Evolutionary conservation across 208 protist genomes (phyloP).

Genomic region (Trypanosoma lewisi): DNA sequence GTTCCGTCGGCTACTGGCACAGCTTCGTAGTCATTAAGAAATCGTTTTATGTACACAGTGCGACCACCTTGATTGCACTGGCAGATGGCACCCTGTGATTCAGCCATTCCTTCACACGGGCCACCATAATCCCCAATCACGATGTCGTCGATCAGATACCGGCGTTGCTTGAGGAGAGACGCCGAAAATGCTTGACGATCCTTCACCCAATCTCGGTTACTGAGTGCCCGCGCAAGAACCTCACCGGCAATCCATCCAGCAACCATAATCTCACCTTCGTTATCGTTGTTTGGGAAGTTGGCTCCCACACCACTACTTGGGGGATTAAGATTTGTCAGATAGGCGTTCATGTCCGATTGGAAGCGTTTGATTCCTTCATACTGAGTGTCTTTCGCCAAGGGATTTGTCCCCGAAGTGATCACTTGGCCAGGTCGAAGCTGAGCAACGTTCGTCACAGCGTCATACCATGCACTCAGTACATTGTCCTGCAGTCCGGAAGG

Average conservation of each 20-base stretch:
- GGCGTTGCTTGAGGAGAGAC: conserved; percentile 26
- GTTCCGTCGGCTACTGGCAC: not conserved
- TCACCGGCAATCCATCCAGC: conserved; percentile 25
- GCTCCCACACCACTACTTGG: not conserved
- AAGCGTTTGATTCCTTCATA: conserved; percentile 25
- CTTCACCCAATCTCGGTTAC: conserved; percentile 4
- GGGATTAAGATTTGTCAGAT: no score
- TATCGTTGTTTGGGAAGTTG: conserved; percentile 17
- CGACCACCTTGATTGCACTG: conserved; percentile 21
- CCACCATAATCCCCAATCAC: conserved; percentile 32
- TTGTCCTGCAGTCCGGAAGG: not conserved
- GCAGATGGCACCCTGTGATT: conserved; percentile 3
- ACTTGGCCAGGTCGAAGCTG: conserved; percentile 6
- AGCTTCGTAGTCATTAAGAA: not conserved
- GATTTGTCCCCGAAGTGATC: conserved; percentile 25
- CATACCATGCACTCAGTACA: not conserved
- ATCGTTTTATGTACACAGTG: conserved; percentile 13
- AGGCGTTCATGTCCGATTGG: no score
- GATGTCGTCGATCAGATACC: conserved; percentile 25
- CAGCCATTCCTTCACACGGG: not conserved
- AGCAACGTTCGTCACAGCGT: not conserved
- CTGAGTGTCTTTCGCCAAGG: conserved; percentile 17
- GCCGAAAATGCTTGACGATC: conserved; percentile 9
- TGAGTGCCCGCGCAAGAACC: conserved; percentile 1
- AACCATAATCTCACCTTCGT: conserved; percentile 25